Percentiles rank a stretch among this genome's conserved stretches.
These are phyloP conservation scores for Fusarium humuli DNA, from an alignment of 2,329 filamentous ascomycete genomes.

Conservation along the genomic window DNA sequence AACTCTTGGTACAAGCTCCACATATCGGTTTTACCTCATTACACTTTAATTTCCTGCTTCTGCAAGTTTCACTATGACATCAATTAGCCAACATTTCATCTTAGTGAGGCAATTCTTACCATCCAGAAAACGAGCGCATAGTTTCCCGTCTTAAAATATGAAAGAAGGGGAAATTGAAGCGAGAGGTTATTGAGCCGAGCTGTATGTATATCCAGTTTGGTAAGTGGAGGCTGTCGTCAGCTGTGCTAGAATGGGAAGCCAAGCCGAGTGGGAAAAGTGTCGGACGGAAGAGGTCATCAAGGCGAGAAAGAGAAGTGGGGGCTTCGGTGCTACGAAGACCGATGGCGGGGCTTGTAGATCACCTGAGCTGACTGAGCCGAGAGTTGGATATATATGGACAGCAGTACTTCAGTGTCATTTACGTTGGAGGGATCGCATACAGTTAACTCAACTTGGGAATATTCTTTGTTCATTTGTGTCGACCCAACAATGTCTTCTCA, in stretches of 20 bases:
- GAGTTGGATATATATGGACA: not conserved
- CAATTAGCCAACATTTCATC: not conserved
- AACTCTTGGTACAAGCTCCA: conserved; percentile 36
- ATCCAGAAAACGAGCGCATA: conserved; percentile 44
- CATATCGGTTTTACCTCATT: conserved; percentile 42
- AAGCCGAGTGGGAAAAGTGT: not conserved
- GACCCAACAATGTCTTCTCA: conserved; percentile 12
- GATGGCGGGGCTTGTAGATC: conserved; percentile 8
- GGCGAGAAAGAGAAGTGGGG: conserved; percentile 35
- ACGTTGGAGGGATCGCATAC: fast-evolving
- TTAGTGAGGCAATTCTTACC: conserved; percentile 2
- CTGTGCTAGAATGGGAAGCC: not conserved
- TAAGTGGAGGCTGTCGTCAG: not conserved
- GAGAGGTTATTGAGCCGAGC: not conserved
- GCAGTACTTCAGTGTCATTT: fast-evolving
- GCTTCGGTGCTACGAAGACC: not conserved
- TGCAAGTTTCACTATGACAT: conserved; percentile 35
- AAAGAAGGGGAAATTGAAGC: fast-evolving
- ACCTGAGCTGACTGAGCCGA: not conserved
- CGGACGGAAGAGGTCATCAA: conserved; percentile 20
- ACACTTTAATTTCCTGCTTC: conserved; percentile 45
- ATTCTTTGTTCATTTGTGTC: fast-evolving
- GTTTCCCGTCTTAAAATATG: not conserved
- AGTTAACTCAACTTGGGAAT: fast-evolving
- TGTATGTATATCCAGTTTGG: not conserved